A percentile compares a stretch with the other conserved stretches of the same genome.
These are phyloP conservation scores for Phytophthora fragariaefolia DNA, from an alignment of 352 stramenopile genomes.

Conservation along the genomic window DNA sequence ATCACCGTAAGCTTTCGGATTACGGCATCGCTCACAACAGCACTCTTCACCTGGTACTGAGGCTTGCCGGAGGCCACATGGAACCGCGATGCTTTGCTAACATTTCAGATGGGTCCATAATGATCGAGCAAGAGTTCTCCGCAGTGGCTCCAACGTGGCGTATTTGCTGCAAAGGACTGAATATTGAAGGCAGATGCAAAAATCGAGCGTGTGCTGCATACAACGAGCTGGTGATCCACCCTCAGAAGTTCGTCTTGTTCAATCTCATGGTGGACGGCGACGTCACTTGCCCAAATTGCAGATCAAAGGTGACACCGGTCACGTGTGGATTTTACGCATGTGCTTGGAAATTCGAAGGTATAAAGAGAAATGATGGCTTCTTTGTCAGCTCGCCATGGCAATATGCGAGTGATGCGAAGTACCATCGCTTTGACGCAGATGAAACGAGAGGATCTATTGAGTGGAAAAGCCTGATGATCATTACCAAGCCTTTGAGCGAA, in stretches of 20 bases:
- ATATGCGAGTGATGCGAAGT: conserved; percentile 10
- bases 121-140: background rate
- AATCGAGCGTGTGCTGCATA: conserved; percentile 21
- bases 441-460: conserved; percentile 20
- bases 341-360: conserved; percentile 45
- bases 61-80: background rate
- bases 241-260: conserved; percentile 6
- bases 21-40: background rate
- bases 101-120: background rate
- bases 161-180: conserved; percentile 20
- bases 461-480: conserved; percentile 33
- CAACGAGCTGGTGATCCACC: conserved; percentile 22
- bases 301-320: conserved; percentile 6
- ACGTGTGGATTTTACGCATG: conserved; percentile 42
- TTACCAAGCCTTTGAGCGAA: no score
- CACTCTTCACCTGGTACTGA: background rate
- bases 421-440: conserved; percentile 33
- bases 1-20: background rate
- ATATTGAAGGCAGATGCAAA: conserved; percentile 35
- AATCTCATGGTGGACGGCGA: conserved; percentile 26
- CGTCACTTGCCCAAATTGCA: conserved; percentile 27
- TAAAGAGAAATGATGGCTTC: background rate
- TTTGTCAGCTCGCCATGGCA: conserved; percentile 36
- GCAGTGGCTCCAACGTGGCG: conserved; percentile 9
- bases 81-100: background rate